Base-by-base conservation (phyloP, 1,139 yeast genomes). In the Yamadazyma mexicana region DNA sequence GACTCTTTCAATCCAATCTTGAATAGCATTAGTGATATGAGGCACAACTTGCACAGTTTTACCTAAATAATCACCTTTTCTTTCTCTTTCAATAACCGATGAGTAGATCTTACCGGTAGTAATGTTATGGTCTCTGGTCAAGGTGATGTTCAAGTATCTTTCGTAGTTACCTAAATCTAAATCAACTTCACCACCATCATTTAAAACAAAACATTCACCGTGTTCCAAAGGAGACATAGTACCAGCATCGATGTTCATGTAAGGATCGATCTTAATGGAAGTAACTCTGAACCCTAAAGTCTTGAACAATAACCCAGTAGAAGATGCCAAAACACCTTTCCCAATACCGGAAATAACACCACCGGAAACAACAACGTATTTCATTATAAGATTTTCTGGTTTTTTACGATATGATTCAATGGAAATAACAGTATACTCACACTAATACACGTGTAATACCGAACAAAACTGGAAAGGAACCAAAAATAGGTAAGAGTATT, bases 1-100 rank as follows among this genome's bases (percentile, higher is more conserved):
- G 37, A 94, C 98, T 45, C 87, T 76, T 72, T 92, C 98, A 54
- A 92, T 86, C 99, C 99, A 94, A 50, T 91, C 97, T 72, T 92
- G 99, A 59, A 92, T 92, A 26, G 96, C 97, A 56, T 85, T 87
- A 48, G 99, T 92, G 54, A 92, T 77, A 62, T 92, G 99, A 34
- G 99, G 99, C 50, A 92, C 99, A 50, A 92, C 96, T 70, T 94
- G 98, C 39, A 92, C 99, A n/a, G 99, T 92, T 64, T 94, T 94
- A 55, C 99, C 99, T 58, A 92, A 76, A 59, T 92, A 92, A 64
- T 92, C 98, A 56, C 99, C 99, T 49, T 80, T 87, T 69, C 99
- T 83, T 71, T 92, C 99, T 58, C 79, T 83, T 62, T 91, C 94
- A 59, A 92, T 92, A 43, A 92, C 98, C 52, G 85, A 87, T 42